Evolutionary conservation across 805 yeast genomes (phyloP), one percentile per base, ranked within the genome.

Genomic region (Metschnikowia anglica): DNA sequence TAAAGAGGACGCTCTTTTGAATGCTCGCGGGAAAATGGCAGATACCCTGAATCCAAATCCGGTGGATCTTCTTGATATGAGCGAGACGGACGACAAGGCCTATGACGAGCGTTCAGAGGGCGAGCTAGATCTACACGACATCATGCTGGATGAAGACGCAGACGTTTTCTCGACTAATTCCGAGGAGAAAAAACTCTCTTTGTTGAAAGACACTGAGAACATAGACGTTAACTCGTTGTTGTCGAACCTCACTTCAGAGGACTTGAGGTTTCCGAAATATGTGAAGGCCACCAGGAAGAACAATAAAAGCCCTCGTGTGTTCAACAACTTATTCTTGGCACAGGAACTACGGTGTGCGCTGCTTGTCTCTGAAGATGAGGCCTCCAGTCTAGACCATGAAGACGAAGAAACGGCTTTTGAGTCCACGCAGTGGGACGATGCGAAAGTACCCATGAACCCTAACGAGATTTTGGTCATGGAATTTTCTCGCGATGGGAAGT

Each of bases 401-500:
- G 17, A 6, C 17, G 27, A 25, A 3, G 27, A 9, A 25, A 3
- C 27, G 5, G 27, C 27, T 13, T 25, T 13, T 25, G n/a, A 25
- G 4, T 25, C 27, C 9, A 3, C 27, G 13, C 34, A 34, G 11
- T 21, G 29, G 25, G 34, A 43, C 27, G 46, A 37, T 15, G 11
- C 28, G 26, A 29, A 39, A 29, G 42, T 16, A 27, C 39, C 49
- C 10, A 42, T 47, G 47, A 51, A 52, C 39, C 47, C 49, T 19
- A 62, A 66, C 34, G 85, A 93, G 11, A 72, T 86, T n/a, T 87
- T 89, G 77, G 76, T 79, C 8, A 68, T 85, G 68, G 76, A 79
- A 53, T 90, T 90, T 62, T 81, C 86, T 44, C 62, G 62, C 10
- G 95, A 90, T 63, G 97, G 97, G 9, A 81, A 79, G 61, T 88